Evolutionary conservation across 2,329 filamentous ascomycete species (phyloP), one percentile per base, ranked within the genome.

Genomic region (Malbranchea zuffiana): DNA sequence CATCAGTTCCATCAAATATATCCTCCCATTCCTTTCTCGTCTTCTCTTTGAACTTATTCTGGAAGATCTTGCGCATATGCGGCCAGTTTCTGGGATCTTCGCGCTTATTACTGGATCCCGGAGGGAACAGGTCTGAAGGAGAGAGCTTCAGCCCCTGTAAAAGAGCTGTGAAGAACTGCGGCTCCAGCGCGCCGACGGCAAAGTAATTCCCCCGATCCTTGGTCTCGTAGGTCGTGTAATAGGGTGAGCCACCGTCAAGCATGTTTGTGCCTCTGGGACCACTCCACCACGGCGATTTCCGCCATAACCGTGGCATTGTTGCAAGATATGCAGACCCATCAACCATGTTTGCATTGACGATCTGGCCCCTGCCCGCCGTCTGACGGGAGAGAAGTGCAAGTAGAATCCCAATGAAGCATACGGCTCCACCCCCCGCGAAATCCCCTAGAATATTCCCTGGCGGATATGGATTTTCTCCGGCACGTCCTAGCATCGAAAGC

Each of bases 291-390:
- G 72, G 69, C 5, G 67, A 77, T 53, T 79, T 78, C 43, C 69
- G 66, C 18, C 68, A 67, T 43, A 92, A 65, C 21, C 88, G 69
- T 35, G 82, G 79, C 62, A 88, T 88, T 0, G 78, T 80, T 1
- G 80, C 78, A 17, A 96, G 63, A 57, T 88, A 88, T 23, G 77
- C 74, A 15, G 73, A 75, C 6, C 88, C 88, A 62, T 96, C 88
- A 8, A 95, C 88, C 88, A 96, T 96, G 59, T 93, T 95, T 11
- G 83, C 84, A 62, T 95, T 85, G 6, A 96, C 86, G 8, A 95
- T 79, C 61, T 95, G 88, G 0, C 88, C 88, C 2, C 62, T 64
- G 0, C 84, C 84, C 0, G 68, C 77, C 28, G 59, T 63, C 32
- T 69, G 64, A 21, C 85, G 67, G 10, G 75, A 69, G 6, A 92